Conservation (phyloP, 148 eudicot genomes). For the Polygonum maritimum region DNA sequence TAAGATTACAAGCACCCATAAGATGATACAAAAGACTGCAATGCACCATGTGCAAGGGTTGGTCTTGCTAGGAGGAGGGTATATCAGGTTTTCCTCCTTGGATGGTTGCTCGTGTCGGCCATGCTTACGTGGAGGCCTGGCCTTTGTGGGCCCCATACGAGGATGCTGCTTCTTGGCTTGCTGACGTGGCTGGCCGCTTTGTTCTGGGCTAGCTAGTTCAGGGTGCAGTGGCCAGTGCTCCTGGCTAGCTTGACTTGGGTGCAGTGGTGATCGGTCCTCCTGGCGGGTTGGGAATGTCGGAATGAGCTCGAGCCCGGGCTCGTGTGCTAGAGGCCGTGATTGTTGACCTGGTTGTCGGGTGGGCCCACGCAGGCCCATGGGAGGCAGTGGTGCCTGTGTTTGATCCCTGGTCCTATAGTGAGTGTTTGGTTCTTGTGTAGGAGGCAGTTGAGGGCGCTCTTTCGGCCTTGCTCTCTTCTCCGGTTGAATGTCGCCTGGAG, state of each 20-base stretch:
- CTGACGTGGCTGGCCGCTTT: constrained; percentile 9
- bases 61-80: constrained; percentile 35
- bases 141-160: constrained; percentile 2
- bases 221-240: constrained; percentile 7
- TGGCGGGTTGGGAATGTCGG: not conserved
- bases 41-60: constrained; percentile 48
- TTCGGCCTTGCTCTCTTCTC: constrained; percentile 1
- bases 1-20: constrained; percentile 60
- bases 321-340: not conserved
- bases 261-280: not conserved
- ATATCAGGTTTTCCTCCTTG: constrained; percentile 16
- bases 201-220: not conserved
- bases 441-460: not conserved
- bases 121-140: constrained; percentile 1
- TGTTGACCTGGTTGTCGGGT: not conserved
- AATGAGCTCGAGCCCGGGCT: not conserved
- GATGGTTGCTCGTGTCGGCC: constrained; percentile 3
- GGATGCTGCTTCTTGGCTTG: constrained; percentile 4
- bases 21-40: constrained; percentile 51
- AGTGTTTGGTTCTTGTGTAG: too few species aligned
- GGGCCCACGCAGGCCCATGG: not conserved
- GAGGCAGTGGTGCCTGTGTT: not conserved
- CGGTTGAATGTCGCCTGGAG: not conserved
- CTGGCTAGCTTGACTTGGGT: not conserved
- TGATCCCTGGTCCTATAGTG: too few species aligned